Evolutionary conservation across 352 stramenopile species (phyloP), one percentile per base, ranked within the genome.

Genomic region (Phytophthora melonis): DNA sequence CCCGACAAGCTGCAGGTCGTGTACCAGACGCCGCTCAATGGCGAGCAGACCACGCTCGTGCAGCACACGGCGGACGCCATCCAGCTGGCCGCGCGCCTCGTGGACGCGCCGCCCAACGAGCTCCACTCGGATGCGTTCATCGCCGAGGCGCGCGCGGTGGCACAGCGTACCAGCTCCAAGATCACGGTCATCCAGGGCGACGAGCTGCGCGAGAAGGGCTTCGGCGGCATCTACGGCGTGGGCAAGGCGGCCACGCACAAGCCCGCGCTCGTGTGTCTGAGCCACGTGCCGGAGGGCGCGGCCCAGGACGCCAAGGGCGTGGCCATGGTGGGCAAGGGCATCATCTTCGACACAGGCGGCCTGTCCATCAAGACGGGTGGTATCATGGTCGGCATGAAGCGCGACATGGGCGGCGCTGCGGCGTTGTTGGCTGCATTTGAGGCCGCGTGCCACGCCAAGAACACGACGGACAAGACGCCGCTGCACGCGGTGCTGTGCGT

Each of bases 331-430:
- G 96, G 96, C 63, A 99, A 99, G 78, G 96, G 96, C 34, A 99
- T 99, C 78, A 88, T 99, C 13, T 99, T 99, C 77, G 97, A 99
- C 84, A 99, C 97, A 25, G 97, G 96, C 56, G 97, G 97, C 60
- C 83, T 99, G 5, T 96, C 87, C 45, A 92, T 99, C 78, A 99
- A 99, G 86, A 94, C 82, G 23, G 80, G 82, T 23, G 84, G 83
- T 34, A 77, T 80, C 69, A 98, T 98, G 93, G 86, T 87, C 58
- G 93, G 92, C 34, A 98, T 98, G 94, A 99, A 99, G 86, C 86
- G 85, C 30, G 95, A 98, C 74, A 98, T 98, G 94, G 95, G 94
- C 57, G 95, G 97, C 27, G 87, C 92, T 5, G 86, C 86, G 5
- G 81, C 76, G 21, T 59, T 92, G 19, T 64, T 93, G 27, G 84